These are phyloP conservation scores for Fusarium phyllophilum DNA, from an alignment of 2,329 filamentous ascomycete genomes.

Conservation along the genomic window DNA sequence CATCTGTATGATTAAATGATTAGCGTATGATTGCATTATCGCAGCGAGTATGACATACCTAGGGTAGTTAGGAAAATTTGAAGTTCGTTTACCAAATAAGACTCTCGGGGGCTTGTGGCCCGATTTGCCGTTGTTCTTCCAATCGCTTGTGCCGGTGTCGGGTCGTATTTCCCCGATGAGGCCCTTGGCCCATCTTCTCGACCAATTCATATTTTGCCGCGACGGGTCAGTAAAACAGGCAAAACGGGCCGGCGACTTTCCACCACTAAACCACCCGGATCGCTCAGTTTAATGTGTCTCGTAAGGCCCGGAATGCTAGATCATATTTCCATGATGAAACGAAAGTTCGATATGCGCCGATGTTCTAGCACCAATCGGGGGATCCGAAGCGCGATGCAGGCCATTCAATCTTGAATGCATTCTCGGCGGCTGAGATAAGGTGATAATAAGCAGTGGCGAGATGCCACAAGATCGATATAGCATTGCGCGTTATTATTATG, in stretches of 20 bases:
- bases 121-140: conserved; percentile 15
- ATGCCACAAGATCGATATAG: conserved; percentile 10
- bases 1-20: conserved; percentile 32
- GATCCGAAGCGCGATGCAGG: background rate
- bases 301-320: background rate
- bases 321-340: background rate
- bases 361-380: background rate
- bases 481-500: conserved; percentile 6
- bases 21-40: conserved; percentile 32
- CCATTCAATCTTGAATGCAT: background rate
- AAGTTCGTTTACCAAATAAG: background rate
- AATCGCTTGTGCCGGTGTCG: conserved; percentile 5
- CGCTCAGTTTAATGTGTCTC: background rate
- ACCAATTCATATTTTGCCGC: conserved; percentile 13
- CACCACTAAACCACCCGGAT: background rate
- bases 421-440: background rate
- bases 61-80: conserved; percentile 17
- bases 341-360: background rate
- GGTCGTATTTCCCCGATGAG: conserved; percentile 5
- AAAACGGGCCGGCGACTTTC: conserved; percentile 25
- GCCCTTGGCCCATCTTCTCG: background rate
- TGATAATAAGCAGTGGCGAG: background rate
- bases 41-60: conserved; percentile 17
- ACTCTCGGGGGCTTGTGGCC: conserved; percentile 16
- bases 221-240: conserved; percentile 9